These are phyloP conservation scores for Capsicum pubescens DNA, from an alignment of 257 asterid species.

Conservation along the genomic window DNA sequence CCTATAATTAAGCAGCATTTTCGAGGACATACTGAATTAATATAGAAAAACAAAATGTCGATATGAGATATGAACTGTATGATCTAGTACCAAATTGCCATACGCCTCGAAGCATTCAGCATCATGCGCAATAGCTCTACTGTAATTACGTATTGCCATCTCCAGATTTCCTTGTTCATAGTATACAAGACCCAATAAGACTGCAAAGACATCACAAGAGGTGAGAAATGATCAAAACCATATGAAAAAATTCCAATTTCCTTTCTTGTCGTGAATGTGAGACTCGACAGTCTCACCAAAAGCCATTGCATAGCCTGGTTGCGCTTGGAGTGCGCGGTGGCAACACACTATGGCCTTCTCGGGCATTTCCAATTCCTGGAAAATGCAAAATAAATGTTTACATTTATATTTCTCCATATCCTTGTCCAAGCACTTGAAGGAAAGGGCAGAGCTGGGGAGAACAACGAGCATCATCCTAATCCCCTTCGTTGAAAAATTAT, in stretches of 20 bases:
- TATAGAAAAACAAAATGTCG: not conserved
- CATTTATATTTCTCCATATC: slow-evolving; percentile 49
- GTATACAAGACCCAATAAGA: slow-evolving; percentile 80
- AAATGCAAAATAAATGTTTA: slow-evolving; percentile 54
- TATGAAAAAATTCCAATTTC: too few relatives aligned
- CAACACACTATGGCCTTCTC: slow-evolving; percentile 88
- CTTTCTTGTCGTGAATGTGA: too few relatives aligned
- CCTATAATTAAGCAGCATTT: slow-evolving; percentile 53
- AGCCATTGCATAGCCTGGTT: slow-evolving; percentile 89
- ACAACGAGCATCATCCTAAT: not conserved
- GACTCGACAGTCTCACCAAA: slow-evolving; percentile 91
- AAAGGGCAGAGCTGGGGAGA: not conserved
- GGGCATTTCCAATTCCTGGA: slow-evolving; percentile 88
- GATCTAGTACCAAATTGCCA: slow-evolving; percentile 66
- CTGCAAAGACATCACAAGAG: slow-evolving; percentile 46
- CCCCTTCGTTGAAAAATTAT: not conserved
- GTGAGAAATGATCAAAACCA: not conserved
- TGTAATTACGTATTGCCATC: slow-evolving; percentile 88
- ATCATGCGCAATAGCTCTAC: slow-evolving; percentile 90
- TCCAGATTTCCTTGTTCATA: slow-evolving; percentile 92
- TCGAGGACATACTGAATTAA: not conserved
- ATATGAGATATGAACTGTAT: not conserved
- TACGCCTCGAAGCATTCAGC: slow-evolving; percentile 90
- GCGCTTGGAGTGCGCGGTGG: slow-evolving; percentile 79
- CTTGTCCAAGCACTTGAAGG: slow-evolving; percentile 52